Evolutionary conservation across 2,329 filamentous ascomycete species (phyloP), one percentile per base, ranked within the genome.

Genomic region (Hypoxylon sp.): DNA sequence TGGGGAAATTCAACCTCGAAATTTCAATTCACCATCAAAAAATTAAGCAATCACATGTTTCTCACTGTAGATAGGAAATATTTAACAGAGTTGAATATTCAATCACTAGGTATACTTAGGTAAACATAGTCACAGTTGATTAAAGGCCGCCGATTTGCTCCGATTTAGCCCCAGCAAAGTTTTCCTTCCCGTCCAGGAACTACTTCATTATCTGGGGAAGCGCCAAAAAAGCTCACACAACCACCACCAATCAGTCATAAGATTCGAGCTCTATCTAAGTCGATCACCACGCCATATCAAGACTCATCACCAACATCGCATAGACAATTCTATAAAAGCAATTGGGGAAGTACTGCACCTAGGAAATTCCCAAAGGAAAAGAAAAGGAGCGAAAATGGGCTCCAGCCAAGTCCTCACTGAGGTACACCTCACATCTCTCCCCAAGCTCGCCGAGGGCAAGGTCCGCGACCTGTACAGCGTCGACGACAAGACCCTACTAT

Each of bases 401-500:
- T 63, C 71, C 19, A 59, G 63, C 42, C 50, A 63, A 24, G 70
- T 70, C 65, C 68, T 77, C 26, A 76, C 75, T 17, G 67, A 67
- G 51, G 62, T 80, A 50, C 71, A 73, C 59, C 73, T 80, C 62
- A 73, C 67, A 44, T 79, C 78, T 42, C 72, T 80, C 51, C 75
- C 75, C 61, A 74, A 75, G 74, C 54, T 79, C 47, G 75, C 78
- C 1, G 72, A 71, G 50, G 79, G 85, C 74, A 97, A 97, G 83
- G 94, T 97, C 26, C 89, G 93, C 76, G 92, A 97, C 77, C 86
- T 97, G 39, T 97, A 93, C 80, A 85, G 88, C 68, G 83, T 97
- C 59, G 88, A 93, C 78, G 83, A 88, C 44, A 82, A 87, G 63
- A 91, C 88, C 2, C 87, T 97, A 3, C 90, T 97, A 63, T 95